These are phyloP conservation scores for Cicer pinnatifidum DNA, from an alignment of 306 rosid genomes.

Conservation along the genomic window DNA sequence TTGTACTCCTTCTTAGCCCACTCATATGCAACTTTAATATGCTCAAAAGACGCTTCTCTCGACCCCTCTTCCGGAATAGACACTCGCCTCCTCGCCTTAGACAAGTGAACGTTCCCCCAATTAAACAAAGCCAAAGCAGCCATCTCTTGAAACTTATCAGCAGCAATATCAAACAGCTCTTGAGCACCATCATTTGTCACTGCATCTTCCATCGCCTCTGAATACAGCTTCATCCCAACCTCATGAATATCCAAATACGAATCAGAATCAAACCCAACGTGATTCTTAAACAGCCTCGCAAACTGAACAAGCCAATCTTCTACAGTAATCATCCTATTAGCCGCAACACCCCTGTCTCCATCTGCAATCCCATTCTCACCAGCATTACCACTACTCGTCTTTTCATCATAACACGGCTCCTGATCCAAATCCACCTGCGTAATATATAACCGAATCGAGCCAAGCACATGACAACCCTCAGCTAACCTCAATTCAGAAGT, in stretches of 20 bases:
- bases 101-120: conserved; percentile 93
- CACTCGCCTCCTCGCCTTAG: conserved; percentile 73
- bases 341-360: conserved; percentile 43
- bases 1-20: conserved; percentile 82
- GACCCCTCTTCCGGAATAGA: conserved; percentile 60
- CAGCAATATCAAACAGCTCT: conserved; percentile 78
- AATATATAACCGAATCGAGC: conserved; percentile 67
- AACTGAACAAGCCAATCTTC: conserved; percentile 97
- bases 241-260: conserved; percentile 84
- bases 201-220: conserved; percentile 83
- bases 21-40: conserved; percentile 60
- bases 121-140: conserved; percentile 87
- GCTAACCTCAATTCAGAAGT: conserved; percentile 73
- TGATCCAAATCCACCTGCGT: conserved; percentile 62
- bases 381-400: conserved; percentile 38
- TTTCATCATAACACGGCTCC: conserved; percentile 71
- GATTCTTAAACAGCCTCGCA: conserved; percentile 93
- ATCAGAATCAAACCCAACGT: conserved; percentile 92
- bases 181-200: conserved; percentile 75
- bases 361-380: conserved; percentile 51
- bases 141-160: conserved; percentile 91
- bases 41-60: conserved; percentile 58
- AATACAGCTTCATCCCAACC: conserved; percentile 82
- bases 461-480: conserved; percentile 61
- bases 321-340: conserved; percentile 47